phyloP scores from a whole-genome alignment of 2,329 filamentous ascomycete species.

The Epichloe brachyelytri region DNA sequence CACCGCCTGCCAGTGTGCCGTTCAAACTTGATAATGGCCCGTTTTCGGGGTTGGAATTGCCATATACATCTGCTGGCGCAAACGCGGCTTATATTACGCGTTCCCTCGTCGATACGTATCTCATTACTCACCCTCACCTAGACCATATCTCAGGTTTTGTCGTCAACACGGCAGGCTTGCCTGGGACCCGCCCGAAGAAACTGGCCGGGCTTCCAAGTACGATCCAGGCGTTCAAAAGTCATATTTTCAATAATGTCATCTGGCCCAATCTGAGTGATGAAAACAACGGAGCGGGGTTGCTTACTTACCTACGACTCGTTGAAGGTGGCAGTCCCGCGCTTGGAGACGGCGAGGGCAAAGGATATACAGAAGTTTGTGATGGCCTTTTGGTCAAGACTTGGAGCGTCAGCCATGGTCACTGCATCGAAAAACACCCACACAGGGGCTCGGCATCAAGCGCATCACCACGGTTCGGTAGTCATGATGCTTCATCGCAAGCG shows the following conservation, averaged over 20 bases:
- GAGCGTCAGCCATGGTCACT: slow-evolving; percentile 80
- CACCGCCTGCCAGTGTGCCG: slow-evolving; percentile 21
- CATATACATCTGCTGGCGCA: slow-evolving; percentile 50
- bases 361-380: slow-evolving; percentile 80
- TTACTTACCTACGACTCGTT: slow-evolving; percentile 78
- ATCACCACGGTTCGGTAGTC: slow-evolving; percentile 36
- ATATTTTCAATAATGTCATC: slow-evolving; percentile 96
- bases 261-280: slow-evolving; percentile 97
- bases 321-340: slow-evolving; percentile 80
- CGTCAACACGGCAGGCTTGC: slow-evolving; percentile 81
- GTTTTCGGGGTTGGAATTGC: slow-evolving; percentile 66
- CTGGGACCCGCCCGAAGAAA: slow-evolving; percentile 69
- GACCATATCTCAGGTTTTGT: slow-evolving; percentile 89
- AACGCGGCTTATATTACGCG: slow-evolving; percentile 74
- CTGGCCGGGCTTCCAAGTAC: slow-evolving; percentile 77
- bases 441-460: slow-evolving; percentile 42
- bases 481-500: slow-evolving; percentile 28
- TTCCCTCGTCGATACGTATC: slow-evolving; percentile 70
- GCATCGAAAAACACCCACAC: slow-evolving; percentile 61
- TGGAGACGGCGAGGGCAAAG: slow-evolving; percentile 64
- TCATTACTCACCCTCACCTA: slow-evolving; percentile 94
- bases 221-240: slow-evolving; percentile 81
- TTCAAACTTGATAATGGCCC: slow-evolving; percentile 54
- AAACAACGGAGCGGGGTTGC: slow-evolving; percentile 81
- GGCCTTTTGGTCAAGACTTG: slow-evolving; percentile 81